Percentiles rank a stretch among this genome's conserved stretches.
These are phyloP conservation scores for Metschnikowia bowlesiae DNA, from an alignment of 805 yeast genomes.

Conservation along the genomic window DNA sequence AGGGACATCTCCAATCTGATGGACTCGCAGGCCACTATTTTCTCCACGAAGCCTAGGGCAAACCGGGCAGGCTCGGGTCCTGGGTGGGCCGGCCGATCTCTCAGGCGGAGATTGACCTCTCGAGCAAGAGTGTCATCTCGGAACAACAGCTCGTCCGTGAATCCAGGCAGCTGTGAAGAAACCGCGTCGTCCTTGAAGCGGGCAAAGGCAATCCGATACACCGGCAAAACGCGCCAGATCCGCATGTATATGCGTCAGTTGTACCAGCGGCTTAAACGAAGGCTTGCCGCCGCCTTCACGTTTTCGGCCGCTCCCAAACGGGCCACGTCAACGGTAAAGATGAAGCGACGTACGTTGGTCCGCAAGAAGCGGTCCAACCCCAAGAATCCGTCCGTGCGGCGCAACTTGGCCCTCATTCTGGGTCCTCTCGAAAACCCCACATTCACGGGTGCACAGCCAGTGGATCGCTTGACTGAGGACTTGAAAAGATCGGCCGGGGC, in stretches of 20 bases:
- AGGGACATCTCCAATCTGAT: slow-evolving; percentile 33
- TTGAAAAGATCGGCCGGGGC: slow-evolving; percentile 15
- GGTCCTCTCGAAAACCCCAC: slow-evolving; percentile 32
- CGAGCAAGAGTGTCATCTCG: too few relatives aligned
- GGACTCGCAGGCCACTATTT: slow-evolving; percentile 44
- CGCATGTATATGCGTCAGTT: neutral
- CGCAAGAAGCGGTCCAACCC: slow-evolving; percentile 1
- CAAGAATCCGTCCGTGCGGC: neutral
- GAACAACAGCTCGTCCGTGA: too few relatives aligned
- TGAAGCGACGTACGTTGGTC: neutral
- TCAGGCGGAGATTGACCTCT: neutral
- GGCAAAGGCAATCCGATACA: neutral
- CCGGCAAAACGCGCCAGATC: neutral
- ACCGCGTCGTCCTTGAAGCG: neutral
- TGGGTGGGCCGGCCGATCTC: neutral
- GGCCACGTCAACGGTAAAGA: slow-evolving; percentile 9
- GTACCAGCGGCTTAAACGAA: slow-evolving; percentile 16
- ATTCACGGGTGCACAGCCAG: slow-evolving; percentile 25
- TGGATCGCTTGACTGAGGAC: slow-evolving; percentile 12
- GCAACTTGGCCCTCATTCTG: slow-evolving; percentile 17
- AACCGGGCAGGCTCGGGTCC: neutral
- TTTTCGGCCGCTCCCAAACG: slow-evolving; percentile 11
- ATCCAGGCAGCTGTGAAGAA: neutral
- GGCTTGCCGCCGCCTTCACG: slow-evolving; percentile 12
- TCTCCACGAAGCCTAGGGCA: slow-evolving; percentile 33